phyloP scores from a whole-genome alignment of 2,329 filamentous ascomycete species.

The Dichotomopilus funicola region DNA sequence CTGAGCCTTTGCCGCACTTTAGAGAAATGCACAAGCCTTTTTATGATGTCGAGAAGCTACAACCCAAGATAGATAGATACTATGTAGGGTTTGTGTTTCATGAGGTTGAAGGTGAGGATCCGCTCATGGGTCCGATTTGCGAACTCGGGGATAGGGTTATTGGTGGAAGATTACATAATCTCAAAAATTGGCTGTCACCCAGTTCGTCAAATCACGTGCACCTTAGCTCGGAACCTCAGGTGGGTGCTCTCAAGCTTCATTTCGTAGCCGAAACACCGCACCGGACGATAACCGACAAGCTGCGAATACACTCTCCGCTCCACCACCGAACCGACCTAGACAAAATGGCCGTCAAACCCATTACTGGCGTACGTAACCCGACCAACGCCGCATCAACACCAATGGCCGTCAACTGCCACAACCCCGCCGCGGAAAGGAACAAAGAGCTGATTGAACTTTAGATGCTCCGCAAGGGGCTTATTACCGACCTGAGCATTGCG shows the following conservation, averaged over 20 bases:
- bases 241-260: conserved; percentile 20
- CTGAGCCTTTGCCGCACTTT: too few relatives aligned
- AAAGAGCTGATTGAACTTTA: conserved; percentile 34
- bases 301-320: conserved; percentile 17
- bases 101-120: too few relatives aligned
- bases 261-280: conserved; percentile 19
- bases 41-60: too few relatives aligned
- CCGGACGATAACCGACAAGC: conserved; percentile 3
- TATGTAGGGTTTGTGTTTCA: too few relatives aligned
- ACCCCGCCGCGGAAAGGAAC: background rate
- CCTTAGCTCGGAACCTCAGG: conserved; percentile 8
- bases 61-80: too few relatives aligned
- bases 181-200: background rate
- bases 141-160: too few relatives aligned
- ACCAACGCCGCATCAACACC: conserved; percentile 1
- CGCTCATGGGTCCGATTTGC: too few relatives aligned
- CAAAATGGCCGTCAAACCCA: conserved; percentile 49
- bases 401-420: conserved; percentile 16
- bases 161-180: conserved; percentile 5
- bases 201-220: conserved; percentile 18
- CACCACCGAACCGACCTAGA: conserved; percentile 7
- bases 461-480: conserved; percentile 56
- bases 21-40: too few relatives aligned
- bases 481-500: conserved; percentile 49
- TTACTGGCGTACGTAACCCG: conserved; percentile 50